Percentiles rank a stretch among this genome's conserved stretches.
Evolutionary conservation across 805 yeast species (phyloP).

Genomic region (Candida arabinofermentans): DNA sequence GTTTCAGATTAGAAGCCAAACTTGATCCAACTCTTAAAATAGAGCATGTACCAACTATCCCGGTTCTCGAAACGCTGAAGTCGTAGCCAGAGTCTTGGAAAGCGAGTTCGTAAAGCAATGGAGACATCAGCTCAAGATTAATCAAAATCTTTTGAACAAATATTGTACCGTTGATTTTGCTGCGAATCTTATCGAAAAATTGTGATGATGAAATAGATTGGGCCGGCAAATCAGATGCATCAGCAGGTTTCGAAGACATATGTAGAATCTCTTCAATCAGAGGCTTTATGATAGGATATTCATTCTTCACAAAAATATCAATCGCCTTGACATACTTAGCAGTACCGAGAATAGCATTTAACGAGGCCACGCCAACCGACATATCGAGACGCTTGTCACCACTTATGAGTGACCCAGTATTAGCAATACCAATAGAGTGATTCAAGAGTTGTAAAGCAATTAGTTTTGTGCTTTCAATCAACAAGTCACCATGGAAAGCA

Average conservation of each 20-base stretch:
- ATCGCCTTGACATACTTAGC: conserved; percentile 17
- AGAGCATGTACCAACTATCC: conserved; percentile 6
- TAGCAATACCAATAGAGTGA: conserved; percentile 13
- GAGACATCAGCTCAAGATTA: conserved; percentile 12
- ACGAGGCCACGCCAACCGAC: conserved; percentile 8
- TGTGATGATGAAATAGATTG: not conserved
- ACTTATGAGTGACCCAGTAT: conserved; percentile 16
- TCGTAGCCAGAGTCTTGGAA: conserved; percentile 9
- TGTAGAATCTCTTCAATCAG: conserved; percentile 6
- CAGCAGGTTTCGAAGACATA: not conserved
- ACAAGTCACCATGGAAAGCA: not conserved
- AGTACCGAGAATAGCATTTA: conserved; percentile 21
- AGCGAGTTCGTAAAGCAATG: conserved; percentile 16
- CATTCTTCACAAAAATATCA: conserved; percentile 20
- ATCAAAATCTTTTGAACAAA: conserved; percentile 8
- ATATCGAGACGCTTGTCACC: conserved; percentile 22
- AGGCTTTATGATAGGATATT: conserved; percentile 19
- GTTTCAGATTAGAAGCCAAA: conserved; percentile 5
- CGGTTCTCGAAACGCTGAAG: conserved; percentile 8
- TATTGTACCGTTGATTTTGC: conserved; percentile 5
- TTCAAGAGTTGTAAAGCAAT: conserved; percentile 13
- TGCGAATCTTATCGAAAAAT: conserved; percentile 1
- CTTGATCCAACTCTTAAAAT: conserved; percentile 7
- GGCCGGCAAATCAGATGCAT: not conserved
- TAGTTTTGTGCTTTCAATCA: conserved; percentile 10